phyloP scores from a whole-genome alignment of 306 rosid genomes.

The Trifolium pratense region DNA sequence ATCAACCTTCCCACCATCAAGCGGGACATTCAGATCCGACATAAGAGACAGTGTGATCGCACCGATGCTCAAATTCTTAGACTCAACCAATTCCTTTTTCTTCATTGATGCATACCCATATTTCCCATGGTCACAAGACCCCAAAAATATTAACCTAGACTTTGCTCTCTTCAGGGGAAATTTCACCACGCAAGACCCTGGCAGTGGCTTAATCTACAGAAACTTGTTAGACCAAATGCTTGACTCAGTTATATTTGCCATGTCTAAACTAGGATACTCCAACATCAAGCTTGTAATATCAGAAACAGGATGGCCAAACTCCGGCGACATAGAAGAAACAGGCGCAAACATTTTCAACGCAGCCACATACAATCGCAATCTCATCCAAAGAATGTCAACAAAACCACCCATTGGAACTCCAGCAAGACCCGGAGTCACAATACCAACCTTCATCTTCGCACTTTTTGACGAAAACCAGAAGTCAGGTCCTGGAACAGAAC shows the following conservation, averaged over 20 bases:
- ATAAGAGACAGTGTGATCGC: conserved; percentile 49
- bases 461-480: conserved; percentile 76
- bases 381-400: conserved; percentile 54
- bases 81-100: conserved; percentile 70
- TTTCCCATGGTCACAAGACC: conserved; percentile 71
- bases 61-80: conserved; percentile 67
- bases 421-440: conserved; percentile 56
- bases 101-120: conserved; percentile 79
- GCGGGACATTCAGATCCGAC: conserved; percentile 52
- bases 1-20: conserved; percentile 72
- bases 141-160: conserved; percentile 58
- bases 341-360: conserved; percentile 70
- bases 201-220: conserved; percentile 59
- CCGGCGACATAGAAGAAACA: conserved; percentile 51
- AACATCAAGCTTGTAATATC: conserved; percentile 59
- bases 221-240: conserved; percentile 90
- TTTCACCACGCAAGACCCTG: conserved; percentile 45
- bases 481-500: conserved; percentile 64
- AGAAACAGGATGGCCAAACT: conserved; percentile 86
- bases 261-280: conserved; percentile 72
- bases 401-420: conserved; percentile 74
- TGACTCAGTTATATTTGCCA: conserved; percentile 72
- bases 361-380: conserved; percentile 71
- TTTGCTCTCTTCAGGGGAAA: conserved; percentile 59
- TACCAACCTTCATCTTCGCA: conserved; percentile 76